These are phyloP conservation scores for Camellia granthamiana DNA, from an alignment of 148 eudicot genomes.

Conservation along the genomic window DNA sequence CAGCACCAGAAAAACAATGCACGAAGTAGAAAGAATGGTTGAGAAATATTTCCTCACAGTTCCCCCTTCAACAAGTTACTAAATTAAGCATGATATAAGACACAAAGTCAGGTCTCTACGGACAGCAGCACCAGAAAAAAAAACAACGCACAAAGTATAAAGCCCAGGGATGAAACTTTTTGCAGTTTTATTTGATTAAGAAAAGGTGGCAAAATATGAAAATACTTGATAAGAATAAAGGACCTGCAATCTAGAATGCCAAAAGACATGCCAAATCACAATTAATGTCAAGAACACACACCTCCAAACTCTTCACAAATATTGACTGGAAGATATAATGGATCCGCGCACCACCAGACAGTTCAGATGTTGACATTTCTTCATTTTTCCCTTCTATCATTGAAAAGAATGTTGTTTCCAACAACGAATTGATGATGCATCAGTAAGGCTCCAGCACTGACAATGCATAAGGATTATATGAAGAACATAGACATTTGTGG, in stretches of 20 bases:
- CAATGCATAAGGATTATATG: too few species aligned
- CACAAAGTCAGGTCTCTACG: background rate
- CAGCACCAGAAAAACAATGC: too few species aligned
- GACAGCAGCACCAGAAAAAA: background rate
- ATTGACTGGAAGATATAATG: slow-evolving; percentile 94
- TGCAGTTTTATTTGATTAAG: too few species aligned
- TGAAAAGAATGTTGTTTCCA: slow-evolving; percentile 79
- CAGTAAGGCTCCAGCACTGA: slow-evolving; percentile 3
- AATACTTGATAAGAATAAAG: too few species aligned
- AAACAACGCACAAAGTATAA: too few species aligned
- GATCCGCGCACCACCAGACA: slow-evolving; percentile 94
- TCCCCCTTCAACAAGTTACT: too few species aligned
- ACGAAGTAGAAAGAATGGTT: too few species aligned
- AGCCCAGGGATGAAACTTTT: too few species aligned
- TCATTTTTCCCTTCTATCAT: slow-evolving; percentile 93
- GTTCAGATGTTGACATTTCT: slow-evolving; percentile 95
- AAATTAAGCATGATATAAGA: too few species aligned
- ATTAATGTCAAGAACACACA: slow-evolving; percentile 23
- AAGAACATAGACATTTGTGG: background rate
- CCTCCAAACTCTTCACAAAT: slow-evolving; percentile 95
- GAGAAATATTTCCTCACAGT: too few species aligned
- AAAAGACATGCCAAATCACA: background rate
- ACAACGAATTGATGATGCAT: slow-evolving; percentile 15
- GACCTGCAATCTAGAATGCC: slow-evolving; percentile 6
- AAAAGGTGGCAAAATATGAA: too few species aligned